Evolutionary conservation across 345 rosid genomes (phyloP).

Genomic region (Gossypium herbaceum): DNA sequence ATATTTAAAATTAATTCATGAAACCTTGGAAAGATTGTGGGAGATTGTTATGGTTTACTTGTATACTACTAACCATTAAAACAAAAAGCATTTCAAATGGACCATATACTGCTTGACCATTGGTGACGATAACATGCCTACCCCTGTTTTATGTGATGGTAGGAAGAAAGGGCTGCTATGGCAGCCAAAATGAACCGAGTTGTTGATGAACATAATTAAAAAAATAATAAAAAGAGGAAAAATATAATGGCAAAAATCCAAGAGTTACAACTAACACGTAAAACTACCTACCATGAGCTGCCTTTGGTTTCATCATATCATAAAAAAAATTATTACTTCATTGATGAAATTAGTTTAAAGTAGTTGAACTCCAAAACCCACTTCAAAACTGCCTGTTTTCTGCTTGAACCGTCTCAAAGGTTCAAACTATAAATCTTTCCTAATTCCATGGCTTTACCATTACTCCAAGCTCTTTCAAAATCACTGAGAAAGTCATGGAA

Average conservation of each 20-base stretch:
- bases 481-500: slow-evolving; percentile 19
- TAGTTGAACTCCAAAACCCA: slow-evolving; percentile 42
- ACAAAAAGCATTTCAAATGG: too few relatives aligned
- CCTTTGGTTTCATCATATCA: neutral
- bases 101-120: too few relatives aligned
- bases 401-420: slow-evolving; percentile 8
- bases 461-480: neutral
- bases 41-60: too few relatives aligned
- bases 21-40: too few relatives aligned
- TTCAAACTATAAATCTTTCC: slow-evolving; percentile 16
- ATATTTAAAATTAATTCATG: too few relatives aligned
- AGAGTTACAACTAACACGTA: slow-evolving; percentile 17
- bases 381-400: slow-evolving; percentile 30
- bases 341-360: slow-evolving; percentile 23
- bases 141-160: neutral
- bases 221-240: neutral
- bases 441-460: slow-evolving; percentile 6
- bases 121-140: too few relatives aligned
- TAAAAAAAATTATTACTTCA: slow-evolving; percentile 9
- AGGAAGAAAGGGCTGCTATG: neutral
- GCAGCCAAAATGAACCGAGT: neutral
- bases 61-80: too few relatives aligned
- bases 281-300: slow-evolving; percentile 22
- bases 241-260: neutral
- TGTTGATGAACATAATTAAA: neutral